Base-by-base conservation (phyloP, 2,329 filamentous ascomycete species). In the Apiospora rasikravindrae region DNA sequence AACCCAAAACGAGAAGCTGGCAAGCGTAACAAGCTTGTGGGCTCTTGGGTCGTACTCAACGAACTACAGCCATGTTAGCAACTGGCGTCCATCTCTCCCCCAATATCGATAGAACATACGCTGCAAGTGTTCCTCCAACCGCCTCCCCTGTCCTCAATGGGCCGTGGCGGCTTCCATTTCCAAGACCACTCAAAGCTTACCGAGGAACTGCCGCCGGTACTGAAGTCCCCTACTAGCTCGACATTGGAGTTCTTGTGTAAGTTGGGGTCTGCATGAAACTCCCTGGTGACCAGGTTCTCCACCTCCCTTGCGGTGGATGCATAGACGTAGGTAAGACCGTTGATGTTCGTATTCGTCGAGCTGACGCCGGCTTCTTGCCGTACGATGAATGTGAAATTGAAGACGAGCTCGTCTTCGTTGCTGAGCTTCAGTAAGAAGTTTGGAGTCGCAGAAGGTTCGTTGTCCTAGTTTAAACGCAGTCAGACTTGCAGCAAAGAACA, bases 111-210 rank as follows among this genome's bases (percentile, higher is more conserved):
- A 24, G 26, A 40, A 49, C 33, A 74, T 86, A 94, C 92, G 81
- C 94, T 98, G 87, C 96, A 98, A 77, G 92, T 93, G 80, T 97
- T 98, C 79, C 94, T 93, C 96, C 96, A 99, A 64, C 96, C 96
- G 72, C 95, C 94, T 42, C 93, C 94, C 78, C 90, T 90, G 80
- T 98, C 95, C 80, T 98, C 95, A 22, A 85, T 84, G 19, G 85
- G 79, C 86, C 94, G 97, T 49, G 96, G 96, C 11, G 96, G 94
- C 80, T 93, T 94, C 95, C 96, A 99, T 86, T 93, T 96, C 96
- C 96, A 99, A 10, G 92, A 92, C 95, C 96, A 99, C 75, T 96
- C 93, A 80, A 98, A 98, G 45, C 94, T 91, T 42, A 97, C 92
- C 1, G 94, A 96, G 8, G 92, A 86, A 78, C 87, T 94, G n/a